Conservation (phyloP, 2,329 filamentous ascomycete species). For the Ascochyta viciae-villosae region DNA sequence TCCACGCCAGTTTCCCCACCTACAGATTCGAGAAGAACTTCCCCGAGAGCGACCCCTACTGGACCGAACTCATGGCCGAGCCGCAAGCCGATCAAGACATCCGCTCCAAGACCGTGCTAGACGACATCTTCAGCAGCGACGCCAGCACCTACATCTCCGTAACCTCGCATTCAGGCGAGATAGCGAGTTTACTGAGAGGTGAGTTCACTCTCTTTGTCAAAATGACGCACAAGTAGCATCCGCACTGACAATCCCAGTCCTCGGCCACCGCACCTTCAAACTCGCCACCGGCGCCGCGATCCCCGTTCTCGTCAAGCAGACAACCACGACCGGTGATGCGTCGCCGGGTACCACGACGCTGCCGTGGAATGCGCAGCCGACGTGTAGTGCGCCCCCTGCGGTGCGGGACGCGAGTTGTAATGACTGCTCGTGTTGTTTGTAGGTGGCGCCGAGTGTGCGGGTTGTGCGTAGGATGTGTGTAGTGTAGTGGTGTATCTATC, state of each 20-base stretch:
- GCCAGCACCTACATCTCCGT: slow-evolving; percentile 59
- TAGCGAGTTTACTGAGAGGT: slow-evolving; percentile 59
- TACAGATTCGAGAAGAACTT: slow-evolving; percentile 69
- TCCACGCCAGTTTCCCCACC: slow-evolving; percentile 60
- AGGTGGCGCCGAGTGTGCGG: not conserved
- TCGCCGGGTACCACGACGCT: slow-evolving; percentile 40
- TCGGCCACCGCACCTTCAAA: slow-evolving; percentile 67
- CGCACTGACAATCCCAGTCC: slow-evolving; percentile 42
- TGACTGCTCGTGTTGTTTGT: slow-evolving; percentile 46
- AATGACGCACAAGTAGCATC: no score
- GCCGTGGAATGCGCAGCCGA: slow-evolving; percentile 34
- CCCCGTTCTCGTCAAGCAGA: slow-evolving; percentile 69
- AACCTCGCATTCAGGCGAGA: slow-evolving; percentile 66
- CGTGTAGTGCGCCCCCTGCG: slow-evolving; percentile 39
- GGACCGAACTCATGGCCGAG: slow-evolving; percentile 58
- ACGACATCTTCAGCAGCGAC: slow-evolving; percentile 61
- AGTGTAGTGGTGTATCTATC: no score
- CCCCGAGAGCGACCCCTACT: slow-evolving; percentile 63
- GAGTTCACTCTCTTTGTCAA: not conserved
- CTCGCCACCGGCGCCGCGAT: slow-evolving; percentile 73
- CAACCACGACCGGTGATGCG: slow-evolving; percentile 48
- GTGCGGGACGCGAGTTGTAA: slow-evolving; percentile 44
- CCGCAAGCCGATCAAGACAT: slow-evolving; percentile 59
- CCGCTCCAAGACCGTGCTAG: slow-evolving; percentile 55
- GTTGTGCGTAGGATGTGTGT: no score